Evolutionary conservation across 2,329 filamentous ascomycete genomes (phyloP).

Genomic region (Lasiodiplodia hormozganensis): DNA sequence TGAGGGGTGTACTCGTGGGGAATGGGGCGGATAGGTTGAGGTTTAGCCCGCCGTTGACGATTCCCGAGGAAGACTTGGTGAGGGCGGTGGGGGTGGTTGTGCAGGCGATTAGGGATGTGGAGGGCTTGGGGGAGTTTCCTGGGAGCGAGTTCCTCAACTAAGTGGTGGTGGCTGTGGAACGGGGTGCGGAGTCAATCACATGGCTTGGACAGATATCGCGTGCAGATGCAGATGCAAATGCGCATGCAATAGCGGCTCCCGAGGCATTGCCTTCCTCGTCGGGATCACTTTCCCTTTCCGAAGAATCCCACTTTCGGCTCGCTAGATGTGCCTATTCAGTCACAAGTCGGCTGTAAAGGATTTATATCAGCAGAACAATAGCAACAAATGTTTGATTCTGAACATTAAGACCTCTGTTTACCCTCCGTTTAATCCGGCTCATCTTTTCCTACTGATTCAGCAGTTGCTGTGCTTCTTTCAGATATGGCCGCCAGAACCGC

Average conservation of each 20-base stretch:
- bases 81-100: background rate
- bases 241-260: background rate
- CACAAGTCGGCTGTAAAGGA: background rate
- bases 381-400: background rate
- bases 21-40: background rate
- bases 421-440: background rate
- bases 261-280: background rate
- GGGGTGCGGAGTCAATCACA: too few relatives aligned
- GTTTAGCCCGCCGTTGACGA: constrained; percentile 15
- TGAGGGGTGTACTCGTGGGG: background rate
- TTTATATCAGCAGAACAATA: background rate
- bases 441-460: too few relatives aligned
- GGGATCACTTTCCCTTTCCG: background rate
- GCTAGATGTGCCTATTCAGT: background rate
- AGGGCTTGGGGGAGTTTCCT: background rate
- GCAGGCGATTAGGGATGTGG: constrained; percentile 9
- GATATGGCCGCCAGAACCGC: background rate
- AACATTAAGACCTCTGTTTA: background rate
- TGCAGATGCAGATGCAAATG: background rate
- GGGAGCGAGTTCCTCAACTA: constrained; percentile 5
- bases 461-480: too few relatives aligned
- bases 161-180: background rate
- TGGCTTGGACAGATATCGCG: too few relatives aligned
- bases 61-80: background rate
- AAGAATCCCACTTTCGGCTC: background rate